Evolutionary conservation across 306 rosid species (phyloP).

Genomic region (Gleditsia sinensis): DNA sequence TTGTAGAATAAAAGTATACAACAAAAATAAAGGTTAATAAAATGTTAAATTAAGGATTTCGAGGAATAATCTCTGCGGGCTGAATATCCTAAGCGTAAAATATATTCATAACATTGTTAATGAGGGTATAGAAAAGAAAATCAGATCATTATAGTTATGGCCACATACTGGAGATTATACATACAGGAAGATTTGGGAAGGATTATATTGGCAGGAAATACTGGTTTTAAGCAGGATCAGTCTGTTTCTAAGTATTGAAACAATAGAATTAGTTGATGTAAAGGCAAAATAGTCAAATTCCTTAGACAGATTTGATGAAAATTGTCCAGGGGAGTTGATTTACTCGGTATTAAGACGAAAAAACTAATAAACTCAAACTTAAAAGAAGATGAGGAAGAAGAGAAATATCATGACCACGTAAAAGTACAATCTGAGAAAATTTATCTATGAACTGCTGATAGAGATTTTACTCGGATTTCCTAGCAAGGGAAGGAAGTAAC

Average conservation of each 20-base stretch:
- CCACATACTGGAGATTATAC: conserved; percentile 5
- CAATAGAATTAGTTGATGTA: not conserved
- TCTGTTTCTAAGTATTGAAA: not conserved
- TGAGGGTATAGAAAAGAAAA: conserved; percentile 9
- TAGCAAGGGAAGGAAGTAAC: not conserved
- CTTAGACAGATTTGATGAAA: conserved; percentile 13
- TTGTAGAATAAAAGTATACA: not conserved
- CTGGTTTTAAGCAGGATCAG: not conserved
- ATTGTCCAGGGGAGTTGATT: conserved; percentile 14
- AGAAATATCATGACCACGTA: not conserved
- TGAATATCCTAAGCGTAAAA: not conserved
- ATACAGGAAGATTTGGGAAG: conserved; percentile 7
- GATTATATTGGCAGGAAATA: conserved; percentile 5
- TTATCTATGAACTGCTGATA: not conserved
- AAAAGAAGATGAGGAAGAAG: not conserved
- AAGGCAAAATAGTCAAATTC: conserved; percentile 21
- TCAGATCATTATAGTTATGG: not conserved
- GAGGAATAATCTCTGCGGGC: not conserved
- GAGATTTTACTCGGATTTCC: not conserved
- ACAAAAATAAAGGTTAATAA: not conserved
- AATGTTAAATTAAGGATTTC: conserved; percentile 14
- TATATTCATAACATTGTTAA: not conserved
- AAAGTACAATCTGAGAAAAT: not conserved
- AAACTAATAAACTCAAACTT: not conserved
- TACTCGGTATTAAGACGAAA: not conserved